Percentiles rank a stretch among this genome's conserved stretches.
These are phyloP conservation scores for Panellus pusillus DNA, from an alignment of 768 basidiomycete species.

Conservation along the genomic window DNA sequence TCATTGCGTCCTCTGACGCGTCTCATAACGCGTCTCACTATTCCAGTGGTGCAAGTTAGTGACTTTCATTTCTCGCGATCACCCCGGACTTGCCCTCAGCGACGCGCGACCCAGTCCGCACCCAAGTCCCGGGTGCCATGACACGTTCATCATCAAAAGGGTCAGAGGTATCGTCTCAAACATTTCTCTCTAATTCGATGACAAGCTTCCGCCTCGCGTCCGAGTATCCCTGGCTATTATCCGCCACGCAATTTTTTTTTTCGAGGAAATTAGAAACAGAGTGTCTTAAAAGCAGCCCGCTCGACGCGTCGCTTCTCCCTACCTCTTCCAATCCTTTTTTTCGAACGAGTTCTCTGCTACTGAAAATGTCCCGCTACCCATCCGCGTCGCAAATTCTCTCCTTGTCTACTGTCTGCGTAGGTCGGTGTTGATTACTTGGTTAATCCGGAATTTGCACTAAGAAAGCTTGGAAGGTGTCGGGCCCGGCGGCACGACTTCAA, in stretches of 20 bases:
- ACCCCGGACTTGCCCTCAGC: conserved; percentile 10
- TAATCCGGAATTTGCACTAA: too few species aligned
- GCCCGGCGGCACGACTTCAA: conserved; percentile 76
- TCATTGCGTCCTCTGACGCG: conserved; percentile 1
- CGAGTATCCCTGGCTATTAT: conserved; percentile 27
- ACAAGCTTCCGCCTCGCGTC: conserved; percentile 28
- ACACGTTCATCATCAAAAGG: conserved; percentile 8
- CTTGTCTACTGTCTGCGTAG: conserved; percentile 69
- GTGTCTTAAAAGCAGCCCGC: conserved; percentile 22
- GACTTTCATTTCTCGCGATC: conserved; percentile 20
- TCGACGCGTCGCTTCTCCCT: conserved; percentile 5
- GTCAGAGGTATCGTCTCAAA: conserved; percentile 17
- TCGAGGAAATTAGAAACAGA: conserved; percentile 14
- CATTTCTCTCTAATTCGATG: conserved; percentile 31
- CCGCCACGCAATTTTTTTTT: conserved; percentile 9
- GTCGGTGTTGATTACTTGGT: conserved; percentile 46
- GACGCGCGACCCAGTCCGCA: conserved; percentile 10
- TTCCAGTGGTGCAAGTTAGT: conserved; percentile 10
- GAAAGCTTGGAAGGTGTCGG: too few species aligned
- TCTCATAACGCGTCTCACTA: conserved; percentile 10
- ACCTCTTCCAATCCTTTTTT: too few species aligned
- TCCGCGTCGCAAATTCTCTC: conserved; percentile 51
- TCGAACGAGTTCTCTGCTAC: conserved; percentile 19
- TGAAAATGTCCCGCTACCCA: conserved; percentile 35
- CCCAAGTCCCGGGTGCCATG: background rate